phyloP scores from a whole-genome alignment of 352 stramenopile genomes.

The Phytopythium kandeliae region DNA sequence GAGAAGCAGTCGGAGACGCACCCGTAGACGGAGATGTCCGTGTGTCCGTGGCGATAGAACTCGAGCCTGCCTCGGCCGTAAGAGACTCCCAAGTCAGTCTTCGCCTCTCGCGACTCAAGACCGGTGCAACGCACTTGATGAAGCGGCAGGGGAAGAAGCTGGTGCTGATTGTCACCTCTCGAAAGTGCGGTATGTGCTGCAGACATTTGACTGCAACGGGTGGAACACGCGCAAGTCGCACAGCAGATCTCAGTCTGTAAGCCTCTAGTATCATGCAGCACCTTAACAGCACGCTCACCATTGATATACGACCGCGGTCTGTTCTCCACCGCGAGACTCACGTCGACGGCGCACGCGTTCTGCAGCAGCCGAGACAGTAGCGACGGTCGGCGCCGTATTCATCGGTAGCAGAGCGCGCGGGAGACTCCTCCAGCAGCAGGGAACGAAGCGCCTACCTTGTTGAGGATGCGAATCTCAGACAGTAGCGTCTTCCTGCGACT shows the following conservation, averaged over 20 bases:
- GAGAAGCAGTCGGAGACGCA: conserved; percentile 10
- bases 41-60: conserved; percentile 44
- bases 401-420: too few species aligned
- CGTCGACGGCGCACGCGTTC: conserved; percentile 59
- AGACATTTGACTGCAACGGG: conserved; percentile 33
- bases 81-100: background rate
- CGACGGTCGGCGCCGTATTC: background rate
- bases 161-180: conserved; percentile 45
- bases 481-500: conserved; percentile 62
- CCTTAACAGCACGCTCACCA: conserved; percentile 16
- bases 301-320: conserved; percentile 50
- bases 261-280: background rate
- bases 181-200: conserved; percentile 46
- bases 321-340: conserved; percentile 68
- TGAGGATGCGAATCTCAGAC: conserved; percentile 64
- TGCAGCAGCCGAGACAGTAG: conserved; percentile 6
- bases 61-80: conserved; percentile 24
- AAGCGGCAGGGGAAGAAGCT: conserved; percentile 66
- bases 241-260: too few species aligned
- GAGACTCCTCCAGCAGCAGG: background rate
- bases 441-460: too few species aligned
- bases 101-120: background rate
- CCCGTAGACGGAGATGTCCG: conserved; percentile 62
- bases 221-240: too few species aligned
- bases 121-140: conserved; percentile 30